A percentile compares a stretch with the other conserved stretches of the same genome.
Evolutionary conservation across 306 rosid species (phyloP).

Genomic region (Rosa multiflora): DNA sequence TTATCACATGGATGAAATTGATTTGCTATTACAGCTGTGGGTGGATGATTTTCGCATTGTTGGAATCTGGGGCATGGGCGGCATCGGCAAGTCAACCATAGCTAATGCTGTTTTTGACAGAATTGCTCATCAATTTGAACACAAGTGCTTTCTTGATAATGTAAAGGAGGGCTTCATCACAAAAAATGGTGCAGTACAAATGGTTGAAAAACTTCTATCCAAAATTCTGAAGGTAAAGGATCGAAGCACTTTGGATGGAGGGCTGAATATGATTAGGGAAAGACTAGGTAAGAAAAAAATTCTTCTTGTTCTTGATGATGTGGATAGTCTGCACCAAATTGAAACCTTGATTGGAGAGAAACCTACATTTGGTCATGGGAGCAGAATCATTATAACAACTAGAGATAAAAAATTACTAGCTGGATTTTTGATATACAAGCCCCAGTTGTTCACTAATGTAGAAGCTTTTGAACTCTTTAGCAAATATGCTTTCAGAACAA

Average conservation of each 20-base stretch:
- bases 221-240: background rate
- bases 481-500: background rate
- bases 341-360: background rate
- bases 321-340: background rate
- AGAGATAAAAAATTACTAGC: background rate
- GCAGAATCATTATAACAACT: conserved; percentile 29
- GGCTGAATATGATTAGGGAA: background rate
- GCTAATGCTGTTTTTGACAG: background rate
- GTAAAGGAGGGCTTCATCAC: background rate
- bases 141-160: conserved; percentile 9
- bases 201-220: background rate
- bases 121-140: background rate
- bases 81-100: conserved; percentile 17
- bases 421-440: background rate
- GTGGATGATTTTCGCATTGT: conserved; percentile 5
- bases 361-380: conserved; percentile 10
- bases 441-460: background rate
- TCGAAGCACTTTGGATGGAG: background rate
- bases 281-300: background rate
- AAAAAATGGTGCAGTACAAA: background rate
- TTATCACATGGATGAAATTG: background rate
- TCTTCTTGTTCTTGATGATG: background rate
- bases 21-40: background rate
- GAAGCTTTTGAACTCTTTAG: background rate
- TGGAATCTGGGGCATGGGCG: conserved; percentile 34